These are phyloP conservation scores for Bryoerythrophyllum caledonicum DNA, from an alignment of 225 moss, liverwort and hornwort species.

Conservation along the genomic window DNA sequence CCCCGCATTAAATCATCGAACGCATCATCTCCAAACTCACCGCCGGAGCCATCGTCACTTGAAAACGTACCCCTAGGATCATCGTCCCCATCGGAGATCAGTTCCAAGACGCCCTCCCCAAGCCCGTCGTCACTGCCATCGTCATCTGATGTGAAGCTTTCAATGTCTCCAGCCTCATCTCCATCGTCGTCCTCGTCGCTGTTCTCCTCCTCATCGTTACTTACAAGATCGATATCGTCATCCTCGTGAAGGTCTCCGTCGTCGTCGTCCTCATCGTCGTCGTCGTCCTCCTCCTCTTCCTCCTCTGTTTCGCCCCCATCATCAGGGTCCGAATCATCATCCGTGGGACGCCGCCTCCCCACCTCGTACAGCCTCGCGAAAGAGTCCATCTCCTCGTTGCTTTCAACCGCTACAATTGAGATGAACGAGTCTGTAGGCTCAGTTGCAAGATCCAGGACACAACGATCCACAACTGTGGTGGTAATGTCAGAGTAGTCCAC, in stretches of 20 bases:
- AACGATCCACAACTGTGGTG: constrained; percentile 93
- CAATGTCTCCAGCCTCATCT: constrained; percentile 73
- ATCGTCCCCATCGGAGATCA: constrained; percentile 91
- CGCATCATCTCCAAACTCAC: constrained; percentile 72
- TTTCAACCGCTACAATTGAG: constrained; percentile 93
- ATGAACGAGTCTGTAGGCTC: constrained; percentile 98
- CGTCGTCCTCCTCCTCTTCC: constrained; percentile 76
- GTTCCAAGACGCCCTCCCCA: constrained; percentile 77
- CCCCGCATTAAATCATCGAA: constrained; percentile 78
- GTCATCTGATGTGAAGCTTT: constrained; percentile 75
- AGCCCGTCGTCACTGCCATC: constrained; percentile 81
- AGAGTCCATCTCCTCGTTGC: constrained; percentile 95
- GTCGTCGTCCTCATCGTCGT: constrained; percentile 81
- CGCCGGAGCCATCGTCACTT: constrained; percentile 86
- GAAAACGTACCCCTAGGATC: constrained; percentile 75
- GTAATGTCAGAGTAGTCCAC: constrained; percentile 99
- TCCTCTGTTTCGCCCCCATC: constrained; percentile 89
- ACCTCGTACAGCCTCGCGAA: constrained; percentile 95
- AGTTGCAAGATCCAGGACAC: constrained; percentile 95
- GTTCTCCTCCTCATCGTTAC: constrained; percentile 83
- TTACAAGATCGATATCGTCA: constrained; percentile 75
- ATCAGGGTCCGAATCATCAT: constrained; percentile 98
- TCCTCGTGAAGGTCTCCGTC: constrained; percentile 76
- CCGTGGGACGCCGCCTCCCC: constrained; percentile 94
- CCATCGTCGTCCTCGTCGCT: constrained; percentile 89